These are phyloP conservation scores for Thymus mandschuricus DNA, from an alignment of 257 asterid genomes.

Conservation along the genomic window DNA sequence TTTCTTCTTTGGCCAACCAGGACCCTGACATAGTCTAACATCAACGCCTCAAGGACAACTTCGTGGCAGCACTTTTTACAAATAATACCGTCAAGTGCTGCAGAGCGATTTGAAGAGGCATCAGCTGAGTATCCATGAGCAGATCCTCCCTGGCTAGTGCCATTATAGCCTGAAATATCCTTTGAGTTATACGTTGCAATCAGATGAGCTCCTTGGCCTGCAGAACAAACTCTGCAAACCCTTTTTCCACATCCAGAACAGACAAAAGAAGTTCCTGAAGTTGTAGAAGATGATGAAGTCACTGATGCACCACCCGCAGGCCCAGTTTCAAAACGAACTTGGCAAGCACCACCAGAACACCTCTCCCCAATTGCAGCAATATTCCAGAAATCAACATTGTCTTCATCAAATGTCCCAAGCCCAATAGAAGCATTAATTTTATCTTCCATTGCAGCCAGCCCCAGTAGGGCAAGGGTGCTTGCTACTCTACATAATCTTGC, in stretches of 20 bases:
- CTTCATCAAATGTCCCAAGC: slow-evolving; percentile 65
- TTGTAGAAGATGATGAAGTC: slow-evolving; percentile 45
- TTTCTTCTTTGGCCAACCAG: slow-evolving; percentile 74
- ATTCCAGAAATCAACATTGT: slow-evolving; percentile 86
- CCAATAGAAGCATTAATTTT: slow-evolving; percentile 81
- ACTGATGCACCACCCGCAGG: slow-evolving; percentile 40
- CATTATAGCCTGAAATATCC: slow-evolving; percentile 60
- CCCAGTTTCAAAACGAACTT: slow-evolving; percentile 74
- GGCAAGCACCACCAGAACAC: slow-evolving; percentile 79
- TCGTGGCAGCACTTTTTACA: slow-evolving; percentile 85
- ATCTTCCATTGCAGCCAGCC: slow-evolving; percentile 85
- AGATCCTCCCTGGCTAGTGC: slow-evolving; percentile 73
- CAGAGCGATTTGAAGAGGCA: slow-evolving; percentile 67
- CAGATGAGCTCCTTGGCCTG: slow-evolving; percentile 86
- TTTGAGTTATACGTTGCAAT: slow-evolving; percentile 55
- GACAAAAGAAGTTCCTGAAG: slow-evolving; percentile 49
- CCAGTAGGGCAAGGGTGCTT: slow-evolving; percentile 75
- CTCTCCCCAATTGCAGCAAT: slow-evolving; percentile 63
- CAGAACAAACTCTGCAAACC: slow-evolving; percentile 89
- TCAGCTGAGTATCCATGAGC: slow-evolving; percentile 57
- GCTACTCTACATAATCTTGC: slow-evolving; percentile 71
- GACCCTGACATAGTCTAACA: slow-evolving; percentile 80
- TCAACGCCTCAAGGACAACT: slow-evolving; percentile 74
- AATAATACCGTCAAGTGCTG: slow-evolving; percentile 59
- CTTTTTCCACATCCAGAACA: slow-evolving; percentile 77